A percentile compares a stretch with the other conserved stretches of the same genome.
Conservation (phyloP, 1,139 yeast genomes). For the Yamadazyma membranifaciens region DNA sequence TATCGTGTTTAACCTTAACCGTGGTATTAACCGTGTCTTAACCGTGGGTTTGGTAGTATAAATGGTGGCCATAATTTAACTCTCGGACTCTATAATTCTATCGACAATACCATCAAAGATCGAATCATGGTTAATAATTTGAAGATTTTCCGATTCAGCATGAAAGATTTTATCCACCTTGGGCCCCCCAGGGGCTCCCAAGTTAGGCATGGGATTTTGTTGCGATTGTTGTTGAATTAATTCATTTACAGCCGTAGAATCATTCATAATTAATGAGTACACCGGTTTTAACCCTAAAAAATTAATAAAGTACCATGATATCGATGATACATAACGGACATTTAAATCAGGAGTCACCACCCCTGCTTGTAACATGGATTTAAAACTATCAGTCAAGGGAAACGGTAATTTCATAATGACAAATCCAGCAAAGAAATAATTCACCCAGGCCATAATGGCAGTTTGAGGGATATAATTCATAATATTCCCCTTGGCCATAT, state of each 20-base stretch:
- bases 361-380: slow-evolving; percentile 88
- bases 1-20: too few relatives aligned
- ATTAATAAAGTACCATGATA: slow-evolving; percentile 96
- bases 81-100: slow-evolving; percentile 45
- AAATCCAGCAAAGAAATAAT: slow-evolving; percentile 89
- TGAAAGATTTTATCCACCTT: slow-evolving; percentile 59
- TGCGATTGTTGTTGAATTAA: slow-evolving; percentile 50
- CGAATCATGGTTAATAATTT: slow-evolving; percentile 54
- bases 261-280: slow-evolving; percentile 68
- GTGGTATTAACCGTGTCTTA: too few relatives aligned
- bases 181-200: slow-evolving; percentile 59
- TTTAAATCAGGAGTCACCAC: slow-evolving; percentile 82
- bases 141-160: slow-evolving; percentile 75
- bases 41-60: too few relatives aligned
- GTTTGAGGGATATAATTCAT: slow-evolving; percentile 91
- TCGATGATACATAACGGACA: slow-evolving; percentile 90
- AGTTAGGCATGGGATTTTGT: slow-evolving; percentile 40
- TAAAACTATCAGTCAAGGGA: slow-evolving; percentile 85
- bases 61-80: slow-evolving; percentile 13
- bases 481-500: slow-evolving; percentile 77
- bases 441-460: slow-evolving; percentile 93
- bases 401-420: slow-evolving; percentile 61
- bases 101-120: slow-evolving; percentile 64
- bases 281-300: slow-evolving; percentile 83
- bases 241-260: slow-evolving; percentile 45